These are phyloP conservation scores for Globisporangium nagaii DNA, from an alignment of 352 stramenopile genomes.

Conservation along the genomic window DNA sequence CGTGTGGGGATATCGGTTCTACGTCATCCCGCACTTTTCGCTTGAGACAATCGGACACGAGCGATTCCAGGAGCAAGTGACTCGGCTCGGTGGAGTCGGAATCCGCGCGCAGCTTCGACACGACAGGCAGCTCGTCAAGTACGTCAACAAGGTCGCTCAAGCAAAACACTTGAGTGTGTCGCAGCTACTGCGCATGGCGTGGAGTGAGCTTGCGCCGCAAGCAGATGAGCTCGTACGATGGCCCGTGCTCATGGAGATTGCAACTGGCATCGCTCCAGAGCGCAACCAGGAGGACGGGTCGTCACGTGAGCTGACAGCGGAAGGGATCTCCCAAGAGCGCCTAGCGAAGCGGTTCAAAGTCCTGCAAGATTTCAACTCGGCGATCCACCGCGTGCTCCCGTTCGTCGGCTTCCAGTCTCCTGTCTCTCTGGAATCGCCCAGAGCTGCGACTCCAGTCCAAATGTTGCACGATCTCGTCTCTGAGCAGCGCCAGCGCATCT, in stretches of 20 bases:
- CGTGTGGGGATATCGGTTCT: slow-evolving; percentile 68
- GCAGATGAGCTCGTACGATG: slow-evolving; percentile 62
- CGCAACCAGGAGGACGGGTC: not conserved
- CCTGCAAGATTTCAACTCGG: slow-evolving; percentile 70
- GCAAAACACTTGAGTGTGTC: slow-evolving; percentile 40
- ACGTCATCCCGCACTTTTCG: slow-evolving; percentile 68
- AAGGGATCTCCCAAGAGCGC: slow-evolving; percentile 22
- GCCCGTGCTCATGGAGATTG: slow-evolving; percentile 61
- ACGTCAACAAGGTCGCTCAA: slow-evolving; percentile 58
- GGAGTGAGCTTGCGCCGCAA: slow-evolving; percentile 55
- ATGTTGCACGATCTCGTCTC: slow-evolving; percentile 29
- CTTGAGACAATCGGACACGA: slow-evolving; percentile 39
- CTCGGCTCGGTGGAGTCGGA: slow-evolving; percentile 17
- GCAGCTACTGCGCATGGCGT: slow-evolving; percentile 46
- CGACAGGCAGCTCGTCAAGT: slow-evolving; percentile 69
- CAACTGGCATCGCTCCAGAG: slow-evolving; percentile 16
- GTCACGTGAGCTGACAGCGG: not conserved
- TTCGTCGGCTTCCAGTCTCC: slow-evolving; percentile 33
- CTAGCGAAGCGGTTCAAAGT: slow-evolving; percentile 61
- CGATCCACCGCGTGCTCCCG: slow-evolving; percentile 53
- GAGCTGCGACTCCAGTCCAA: not conserved
- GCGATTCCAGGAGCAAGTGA: slow-evolving; percentile 32
- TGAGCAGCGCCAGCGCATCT: slow-evolving; percentile 53
- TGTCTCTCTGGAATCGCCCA: not conserved
- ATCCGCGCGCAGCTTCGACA: slow-evolving; percentile 25